These are phyloP conservation scores for Taxillus chinensis DNA, from an alignment of 164 flowering plant species.

Conservation along the genomic window DNA sequence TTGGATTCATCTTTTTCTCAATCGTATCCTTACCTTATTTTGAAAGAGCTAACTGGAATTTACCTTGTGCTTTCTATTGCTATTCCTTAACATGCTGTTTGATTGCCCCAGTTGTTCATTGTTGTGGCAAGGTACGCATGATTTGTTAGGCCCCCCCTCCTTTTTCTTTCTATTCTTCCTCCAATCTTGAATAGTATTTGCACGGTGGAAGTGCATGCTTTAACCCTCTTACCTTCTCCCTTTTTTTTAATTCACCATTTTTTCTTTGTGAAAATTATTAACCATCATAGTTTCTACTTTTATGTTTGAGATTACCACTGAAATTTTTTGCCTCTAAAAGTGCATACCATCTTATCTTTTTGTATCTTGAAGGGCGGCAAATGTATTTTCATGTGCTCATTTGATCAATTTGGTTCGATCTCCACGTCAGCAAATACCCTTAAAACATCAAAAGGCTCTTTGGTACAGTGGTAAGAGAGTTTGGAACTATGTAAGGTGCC, in stretches of 20 bases:
- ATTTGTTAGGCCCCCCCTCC: background rate
- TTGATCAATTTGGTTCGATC: conserved; percentile 88
- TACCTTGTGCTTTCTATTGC: background rate
- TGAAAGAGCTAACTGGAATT: background rate
- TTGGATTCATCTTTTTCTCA: conserved; percentile 96
- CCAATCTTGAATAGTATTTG: too few species aligned
- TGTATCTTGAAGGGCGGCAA: conserved; percentile 60
- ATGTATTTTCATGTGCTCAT: conserved; percentile 93
- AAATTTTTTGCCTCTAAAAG: background rate
- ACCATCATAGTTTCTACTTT: too few species aligned
- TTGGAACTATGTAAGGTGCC: conserved; percentile 1
- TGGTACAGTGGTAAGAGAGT: conserved; percentile 91
- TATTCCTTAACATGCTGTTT: conserved; percentile 44
- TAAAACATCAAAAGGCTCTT: conserved; percentile 93
- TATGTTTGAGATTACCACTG: background rate
- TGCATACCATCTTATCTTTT: conserved; percentile 1
- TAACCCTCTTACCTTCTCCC: too few species aligned
- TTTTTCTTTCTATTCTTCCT: too few species aligned
- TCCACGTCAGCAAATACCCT: conserved; percentile 62
- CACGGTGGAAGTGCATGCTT: too few species aligned
- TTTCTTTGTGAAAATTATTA: too few species aligned
- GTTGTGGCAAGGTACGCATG: conserved; percentile 72
- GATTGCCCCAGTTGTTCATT: conserved; percentile 59
- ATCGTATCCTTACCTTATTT: conserved; percentile 78
- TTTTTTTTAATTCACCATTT: too few species aligned